Base-by-base conservation (phyloP, 805 yeast genomes). In the Maudiozyma serrabonitensis region DNA sequence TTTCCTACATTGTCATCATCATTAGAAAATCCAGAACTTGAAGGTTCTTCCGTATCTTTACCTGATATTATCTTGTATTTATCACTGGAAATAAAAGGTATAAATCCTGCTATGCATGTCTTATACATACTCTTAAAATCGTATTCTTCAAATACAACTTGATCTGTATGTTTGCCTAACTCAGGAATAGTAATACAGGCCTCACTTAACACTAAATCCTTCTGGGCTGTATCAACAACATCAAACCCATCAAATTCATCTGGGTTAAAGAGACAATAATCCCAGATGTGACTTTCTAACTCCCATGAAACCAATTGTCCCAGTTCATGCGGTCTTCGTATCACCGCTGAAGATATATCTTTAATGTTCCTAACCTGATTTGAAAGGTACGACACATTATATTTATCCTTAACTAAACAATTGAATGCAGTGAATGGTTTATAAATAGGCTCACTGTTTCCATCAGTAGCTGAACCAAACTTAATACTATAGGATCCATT, bases 241-340 rank as follows among this genome's bases (percentile, higher is more conserved):
- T 76, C 73, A 42, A 76, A 62, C 4, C 73, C 76, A 49, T 66
- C 61, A 50, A 71, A 67, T 39, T 70, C 69, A 55, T 72, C 68
- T 2, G 72, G 74, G 43, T 72, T 75, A 62, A 53, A 67, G 16
- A 88, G 73, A 6, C 83, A 75, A 55, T 84, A 80, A 64, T 93
- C 98, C 99, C 98, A 93, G 1, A 93, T 76, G 21, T 84, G 82
- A 58, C 84, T 84, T 62, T 93, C 89, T 2, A 86, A 69, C 54
- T 87, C 95, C 99, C 98, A 93, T 38, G 91, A 87, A 0, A 82
- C 80, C 46, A 93, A 69, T 56, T 90, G 95, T 3, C 97, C 97
- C 56, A 83, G 81, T 54, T 89, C 96, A 50, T 80, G 80, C 0
- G 99, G 97, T 49, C 98, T 72, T 52, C 84, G 76, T 66, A 84